These are phyloP conservation scores for Aspergillus nomiae DNA, from an alignment of 2,329 filamentous ascomycete species.

Conservation along the genomic window DNA sequence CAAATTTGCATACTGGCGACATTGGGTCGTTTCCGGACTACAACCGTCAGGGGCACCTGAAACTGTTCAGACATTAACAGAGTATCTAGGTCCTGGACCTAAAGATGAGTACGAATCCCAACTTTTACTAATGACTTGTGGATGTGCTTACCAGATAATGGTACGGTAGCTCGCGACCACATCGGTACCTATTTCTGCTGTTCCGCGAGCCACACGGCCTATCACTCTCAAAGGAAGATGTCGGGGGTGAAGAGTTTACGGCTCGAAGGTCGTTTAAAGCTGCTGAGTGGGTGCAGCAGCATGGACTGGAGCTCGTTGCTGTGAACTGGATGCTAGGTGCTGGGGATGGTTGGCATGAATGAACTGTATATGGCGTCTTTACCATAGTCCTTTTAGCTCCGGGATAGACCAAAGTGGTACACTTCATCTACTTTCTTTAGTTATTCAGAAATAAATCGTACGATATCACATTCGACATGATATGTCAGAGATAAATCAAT, in stretches of 20 bases:
- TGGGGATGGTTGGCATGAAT: constrained; percentile 20
- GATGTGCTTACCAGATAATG: neutral
- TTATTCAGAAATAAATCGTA: no score
- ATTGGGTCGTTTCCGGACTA: constrained; percentile 19
- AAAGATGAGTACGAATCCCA: constrained; percentile 18
- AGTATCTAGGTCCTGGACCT: constrained; percentile 20
- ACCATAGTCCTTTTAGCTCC: no score
- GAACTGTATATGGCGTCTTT: neutral
- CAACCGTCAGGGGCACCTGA: neutral
- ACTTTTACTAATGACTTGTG: fast-evolving
- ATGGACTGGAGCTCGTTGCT: constrained; percentile 15
- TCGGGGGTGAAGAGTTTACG: constrained; percentile 20
- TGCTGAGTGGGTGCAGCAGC: constrained; percentile 10
- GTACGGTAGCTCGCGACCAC: constrained; percentile 12
- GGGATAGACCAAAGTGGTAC: no score
- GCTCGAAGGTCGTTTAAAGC: constrained; percentile 17
- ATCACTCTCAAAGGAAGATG: constrained; percentile 11
- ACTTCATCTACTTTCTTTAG: no score
- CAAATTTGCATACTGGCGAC: constrained; percentile 22
- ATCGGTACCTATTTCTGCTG: constrained; percentile 19
- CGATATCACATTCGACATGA: fast-evolving
- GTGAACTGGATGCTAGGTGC: constrained; percentile 22
- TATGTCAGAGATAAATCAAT: fast-evolving
- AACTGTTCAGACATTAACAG: constrained; percentile 9
- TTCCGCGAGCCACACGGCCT: constrained; percentile 16